These are phyloP conservation scores for Chloris gayana DNA, from an alignment of 176 grass and related monocot species.

Conservation along the genomic window DNA sequence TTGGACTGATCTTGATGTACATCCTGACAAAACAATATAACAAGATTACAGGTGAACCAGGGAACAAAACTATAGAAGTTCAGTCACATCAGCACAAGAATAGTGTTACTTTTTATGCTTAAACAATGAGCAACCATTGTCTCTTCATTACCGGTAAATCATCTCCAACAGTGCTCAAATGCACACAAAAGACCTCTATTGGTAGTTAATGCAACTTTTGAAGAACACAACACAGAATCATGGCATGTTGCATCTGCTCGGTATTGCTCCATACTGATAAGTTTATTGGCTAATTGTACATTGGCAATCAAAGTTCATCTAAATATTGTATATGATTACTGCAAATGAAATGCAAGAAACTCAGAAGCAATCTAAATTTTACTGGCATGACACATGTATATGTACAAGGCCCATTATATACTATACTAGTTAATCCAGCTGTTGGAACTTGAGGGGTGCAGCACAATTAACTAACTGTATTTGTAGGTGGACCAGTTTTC, in stretches of 20 bases:
- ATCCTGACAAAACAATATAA: slow-evolving; percentile 52
- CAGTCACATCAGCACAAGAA: background rate
- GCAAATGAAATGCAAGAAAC: background rate
- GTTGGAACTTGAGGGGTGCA: background rate
- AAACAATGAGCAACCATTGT: background rate
- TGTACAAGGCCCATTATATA: no score
- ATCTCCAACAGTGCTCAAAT: slow-evolving; percentile 7
- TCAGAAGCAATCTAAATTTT: background rate
- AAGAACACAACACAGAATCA: slow-evolving; percentile 15
- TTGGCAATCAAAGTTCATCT: background rate
- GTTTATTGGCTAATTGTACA: background rate
- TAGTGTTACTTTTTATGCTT: background rate
- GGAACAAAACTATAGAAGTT: background rate
- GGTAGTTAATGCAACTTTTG: background rate
- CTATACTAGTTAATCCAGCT: background rate
- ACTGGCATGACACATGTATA: background rate
- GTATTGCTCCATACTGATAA: background rate
- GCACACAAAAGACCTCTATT: background rate
- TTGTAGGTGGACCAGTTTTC: background rate
- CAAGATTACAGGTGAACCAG: slow-evolving; percentile 6
- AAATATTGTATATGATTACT: background rate
- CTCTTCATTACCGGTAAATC: background rate
- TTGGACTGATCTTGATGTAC: slow-evolving; percentile 37
- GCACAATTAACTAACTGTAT: background rate
- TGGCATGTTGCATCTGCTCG: background rate